Percentiles rank a stretch among this genome's conserved stretches.
phyloP scores from a whole-genome alignment of 331 rosid genomes.

The Acacia concinna region DNA sequence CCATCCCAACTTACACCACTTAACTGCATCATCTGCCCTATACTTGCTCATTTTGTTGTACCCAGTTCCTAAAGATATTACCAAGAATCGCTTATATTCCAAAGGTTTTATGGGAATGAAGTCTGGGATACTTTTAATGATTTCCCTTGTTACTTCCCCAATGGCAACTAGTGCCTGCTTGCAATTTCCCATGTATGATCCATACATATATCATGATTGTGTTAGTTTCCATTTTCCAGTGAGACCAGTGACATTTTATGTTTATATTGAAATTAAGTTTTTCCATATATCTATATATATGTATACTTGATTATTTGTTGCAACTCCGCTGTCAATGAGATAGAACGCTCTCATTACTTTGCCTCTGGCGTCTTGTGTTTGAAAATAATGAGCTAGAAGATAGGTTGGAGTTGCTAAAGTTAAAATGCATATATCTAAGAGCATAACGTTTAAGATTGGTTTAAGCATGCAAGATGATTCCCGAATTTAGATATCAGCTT shows the following conservation, averaged over 20 bases:
- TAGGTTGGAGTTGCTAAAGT: constrained; percentile 52
- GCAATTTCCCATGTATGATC: neutral
- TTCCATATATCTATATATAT: neutral
- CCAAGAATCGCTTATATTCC: neutral
- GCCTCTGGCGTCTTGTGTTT: neutral
- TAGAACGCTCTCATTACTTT: neutral
- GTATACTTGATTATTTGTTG: neutral
- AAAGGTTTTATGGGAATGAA: neutral
- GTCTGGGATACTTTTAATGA: neutral
- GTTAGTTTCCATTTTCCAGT: neutral
- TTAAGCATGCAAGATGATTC: neutral
- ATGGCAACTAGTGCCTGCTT: neutral
- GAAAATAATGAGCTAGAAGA: constrained; percentile 16
- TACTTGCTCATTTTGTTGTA: neutral
- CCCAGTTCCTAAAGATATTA: constrained; percentile 1
- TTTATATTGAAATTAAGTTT: neutral
- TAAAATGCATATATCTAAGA: neutral
- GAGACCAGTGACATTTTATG: neutral
- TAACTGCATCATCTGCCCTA: neutral
- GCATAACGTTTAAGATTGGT: neutral
- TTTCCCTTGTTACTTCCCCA: neutral
- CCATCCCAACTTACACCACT: constrained; percentile 39
- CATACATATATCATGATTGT: neutral
- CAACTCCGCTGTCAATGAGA: neutral
- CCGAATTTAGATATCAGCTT: neutral